These are phyloP conservation scores for Amanita subjunquillea DNA, from an alignment of 768 basidiomycete genomes.

Conservation along the genomic window DNA sequence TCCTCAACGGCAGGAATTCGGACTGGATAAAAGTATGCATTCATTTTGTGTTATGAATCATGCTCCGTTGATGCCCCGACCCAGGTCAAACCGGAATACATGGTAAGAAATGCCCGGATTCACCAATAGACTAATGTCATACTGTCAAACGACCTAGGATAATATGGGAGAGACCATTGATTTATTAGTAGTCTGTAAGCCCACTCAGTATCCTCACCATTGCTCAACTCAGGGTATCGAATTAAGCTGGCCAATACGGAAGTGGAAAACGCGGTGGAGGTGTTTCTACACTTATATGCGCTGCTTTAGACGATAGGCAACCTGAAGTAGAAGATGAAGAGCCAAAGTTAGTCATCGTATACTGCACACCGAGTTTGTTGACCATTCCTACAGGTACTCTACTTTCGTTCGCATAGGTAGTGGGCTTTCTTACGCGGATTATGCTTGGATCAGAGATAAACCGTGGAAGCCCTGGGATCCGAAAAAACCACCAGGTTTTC, in stretches of 20 bases:
- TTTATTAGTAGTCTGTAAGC: constrained; percentile 77
- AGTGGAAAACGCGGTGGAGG: constrained; percentile 79
- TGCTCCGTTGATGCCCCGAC: background rate
- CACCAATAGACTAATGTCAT: background rate
- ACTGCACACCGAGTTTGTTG: constrained; percentile 1
- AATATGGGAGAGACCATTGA: constrained; percentile 92
- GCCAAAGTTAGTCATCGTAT: constrained; percentile 37
- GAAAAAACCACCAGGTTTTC: constrained; percentile 62
- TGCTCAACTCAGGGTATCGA: background rate
- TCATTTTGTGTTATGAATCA: background rate
- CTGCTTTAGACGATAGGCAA: constrained; percentile 69
- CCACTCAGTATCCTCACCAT: background rate
- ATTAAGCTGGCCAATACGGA: constrained; percentile 78
- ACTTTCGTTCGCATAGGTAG: constrained; percentile 87
- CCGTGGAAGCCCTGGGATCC: constrained; percentile 79
- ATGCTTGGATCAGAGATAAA: constrained; percentile 71
- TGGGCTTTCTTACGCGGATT: constrained; percentile 80
- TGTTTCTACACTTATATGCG: constrained; percentile 84
- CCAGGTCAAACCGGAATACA: constrained; percentile 80
- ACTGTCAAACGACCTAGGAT: constrained; percentile 36
- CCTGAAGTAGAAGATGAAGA: constrained; percentile 46
- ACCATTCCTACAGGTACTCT: constrained; percentile 47
- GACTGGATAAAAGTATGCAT: constrained; percentile 82
- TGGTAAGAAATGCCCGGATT: constrained; percentile 33
- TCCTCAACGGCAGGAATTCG: constrained; percentile 77